A percentile compares a stretch with the other conserved stretches of the same genome.
Conservation (phyloP, 179 eudicot species). For the Beta lomatogona region DNA sequence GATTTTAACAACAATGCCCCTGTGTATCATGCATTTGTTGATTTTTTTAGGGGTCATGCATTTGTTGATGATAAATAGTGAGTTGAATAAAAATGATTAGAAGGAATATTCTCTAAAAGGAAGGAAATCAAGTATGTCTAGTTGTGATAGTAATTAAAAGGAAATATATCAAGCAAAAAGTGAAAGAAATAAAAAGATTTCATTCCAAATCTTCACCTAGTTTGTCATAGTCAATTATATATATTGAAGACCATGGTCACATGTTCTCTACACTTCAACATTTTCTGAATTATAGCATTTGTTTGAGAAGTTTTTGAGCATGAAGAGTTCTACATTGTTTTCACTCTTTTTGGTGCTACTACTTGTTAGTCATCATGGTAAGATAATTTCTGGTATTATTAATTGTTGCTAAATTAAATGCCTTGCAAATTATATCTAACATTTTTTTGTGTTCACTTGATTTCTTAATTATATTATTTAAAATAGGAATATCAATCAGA, state of each 20-base stretch:
- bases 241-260: neutral
- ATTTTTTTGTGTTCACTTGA: neutral
- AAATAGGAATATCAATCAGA: neutral
- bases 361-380: neutral
- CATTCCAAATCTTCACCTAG: neutral
- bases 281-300: neutral
- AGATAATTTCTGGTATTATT: neutral
- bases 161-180: neutral
- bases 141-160: neutral
- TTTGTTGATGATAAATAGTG: too few species aligned
- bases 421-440: too few species aligned
- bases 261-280: neutral
- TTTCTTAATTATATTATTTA: neutral
- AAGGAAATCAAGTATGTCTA: neutral
- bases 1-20: too few species aligned
- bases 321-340: neutral
- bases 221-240: neutral
- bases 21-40: too few species aligned
- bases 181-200: neutral
- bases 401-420: neutral
- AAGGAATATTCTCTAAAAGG: neutral
- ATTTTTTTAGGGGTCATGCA: too few species aligned
- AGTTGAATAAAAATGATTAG: too few species aligned
- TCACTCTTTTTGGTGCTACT: slow-evolving; percentile 5
- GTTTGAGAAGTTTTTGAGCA: neutral